Base-by-base conservation (phyloP, 352 stramenopile species). In the Albugo candida region DNA sequence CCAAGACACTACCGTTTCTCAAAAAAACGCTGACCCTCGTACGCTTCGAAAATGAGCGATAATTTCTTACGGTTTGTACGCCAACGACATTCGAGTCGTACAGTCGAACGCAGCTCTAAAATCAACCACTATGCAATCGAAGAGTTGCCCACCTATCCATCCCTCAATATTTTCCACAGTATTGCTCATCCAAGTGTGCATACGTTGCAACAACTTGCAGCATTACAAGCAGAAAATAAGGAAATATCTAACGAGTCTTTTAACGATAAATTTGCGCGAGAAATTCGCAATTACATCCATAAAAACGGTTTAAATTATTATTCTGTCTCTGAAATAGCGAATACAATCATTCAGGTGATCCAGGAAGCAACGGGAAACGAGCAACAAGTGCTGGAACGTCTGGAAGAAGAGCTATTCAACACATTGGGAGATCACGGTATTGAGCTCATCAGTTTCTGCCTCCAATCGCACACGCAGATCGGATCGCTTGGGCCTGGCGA, bases 361-460 rank as follows among this genome's bases (percentile, higher is more conserved):
- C 4, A 61, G 37, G 71, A 85, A 57, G 67, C 70, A 2, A 70
- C 74, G 1, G 72, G 72, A 1, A 87, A 91, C 48, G 77, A 91
- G 41, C 62, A 70, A 1, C 74, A 85, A 55, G 74, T 91, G 37
- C 50, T 91, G 24, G 24, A 31, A 31, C 24, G 8, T 8, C 24
- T 31, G 24, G 24, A 31, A 31, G 24, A 8, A 31, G 24, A 31
- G 3, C 24, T 31, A 10, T 31, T 31, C 24, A 31, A 31, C 24
- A 31, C 24, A 31, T 8, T 31, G 24, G 24, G 24, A 31, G 24
- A 31, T 31, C 24, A 31, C 24, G 24, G 24, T 31, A 31, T 31
- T 8, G 24, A 31, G 8, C 24, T 31, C 8, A 31, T 31, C 3
- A 31, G 24, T 8, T 31, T 31, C 24, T 31, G 24, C 8, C 8